phyloP scores from a whole-genome alignment of 2,329 filamentous ascomycete genomes.

The Cladosporium sp. region DNA sequence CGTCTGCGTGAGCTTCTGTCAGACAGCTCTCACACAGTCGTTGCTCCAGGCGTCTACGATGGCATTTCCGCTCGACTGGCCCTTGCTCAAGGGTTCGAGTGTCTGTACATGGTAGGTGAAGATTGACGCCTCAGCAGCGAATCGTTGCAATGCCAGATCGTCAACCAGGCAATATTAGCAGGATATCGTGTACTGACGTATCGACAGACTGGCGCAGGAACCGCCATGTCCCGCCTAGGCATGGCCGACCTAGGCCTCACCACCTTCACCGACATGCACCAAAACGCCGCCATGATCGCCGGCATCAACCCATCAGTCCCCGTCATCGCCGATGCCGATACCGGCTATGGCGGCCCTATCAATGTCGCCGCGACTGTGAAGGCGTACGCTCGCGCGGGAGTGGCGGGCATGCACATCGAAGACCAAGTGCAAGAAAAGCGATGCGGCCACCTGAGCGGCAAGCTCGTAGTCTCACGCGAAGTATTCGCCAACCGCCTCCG shows the following conservation, averaged over 20 bases:
- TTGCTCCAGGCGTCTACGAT: slow-evolving; percentile 68
- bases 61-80: slow-evolving; percentile 66
- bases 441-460: slow-evolving; percentile 62
- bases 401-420: slow-evolving; percentile 62
- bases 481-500: slow-evolving; percentile 56
- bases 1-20: slow-evolving; percentile 34
- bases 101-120: slow-evolving; percentile 63
- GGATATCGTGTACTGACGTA: not conserved
- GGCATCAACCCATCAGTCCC: slow-evolving; percentile 56
- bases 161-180: not conserved
- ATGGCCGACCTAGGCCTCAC: slow-evolving; percentile 64
- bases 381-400: slow-evolving; percentile 46
- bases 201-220: slow-evolving; percentile 61
- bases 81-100: slow-evolving; percentile 62
- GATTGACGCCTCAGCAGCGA: not conserved
- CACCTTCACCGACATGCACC: slow-evolving; percentile 62
- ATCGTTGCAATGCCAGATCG: not conserved
- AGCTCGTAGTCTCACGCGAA: slow-evolving; percentile 55
- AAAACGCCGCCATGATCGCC: slow-evolving; percentile 66
- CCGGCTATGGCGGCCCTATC: slow-evolving; percentile 54
- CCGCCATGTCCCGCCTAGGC: slow-evolving; percentile 60
- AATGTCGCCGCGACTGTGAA: slow-evolving; percentile 32
- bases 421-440: slow-evolving; percentile 64
- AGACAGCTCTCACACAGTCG: slow-evolving; percentile 42
- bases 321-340: slow-evolving; percentile 63